Evolutionary conservation across 768 basidiomycete species (phyloP), one percentile per base, ranked within the genome.

Genomic region (Mycena polygramma): DNA sequence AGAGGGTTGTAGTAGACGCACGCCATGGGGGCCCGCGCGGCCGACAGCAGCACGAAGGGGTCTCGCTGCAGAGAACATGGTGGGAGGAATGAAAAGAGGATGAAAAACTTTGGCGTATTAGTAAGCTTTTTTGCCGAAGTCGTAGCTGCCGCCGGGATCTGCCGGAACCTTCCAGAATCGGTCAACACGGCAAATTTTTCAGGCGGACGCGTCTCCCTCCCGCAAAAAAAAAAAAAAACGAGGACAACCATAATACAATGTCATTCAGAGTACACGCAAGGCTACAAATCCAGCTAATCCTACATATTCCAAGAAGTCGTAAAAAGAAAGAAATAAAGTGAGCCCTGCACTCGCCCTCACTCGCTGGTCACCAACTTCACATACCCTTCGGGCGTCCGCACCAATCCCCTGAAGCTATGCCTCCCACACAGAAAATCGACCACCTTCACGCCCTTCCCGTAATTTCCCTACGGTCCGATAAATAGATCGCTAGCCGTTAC

Each of bases 51-150:
- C 79, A 77, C 90, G 90, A 74, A 90, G 78, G 73, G 89, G 89
- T 83, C 89, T 90, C 81, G 69, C 61, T 83, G 84, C 87, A 79
- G 91, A 77, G 84, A 92, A 90, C 93, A 94, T 94, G 83, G 82
- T 89, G 84, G 73, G 78, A 83, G 81, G 83, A 80, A 75, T 78
- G 63, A 57, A 81, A 81, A 83, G 79, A 73, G 73, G 72, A 71
- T 72, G 66, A 76, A 80, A 30, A 86, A 84, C 83, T 83, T 87
- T 87, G 87, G 83, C 24, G 55, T 11, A 75, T 72, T 79, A 78
- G 76, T 81, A 80, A 81, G 80, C 81, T 19, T n/a, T 55, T 20
- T 69, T 70, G 64, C 64, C 69, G 64, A 58, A 30, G 30, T 30
- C 30, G 30, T 6, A 30, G 6, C 3, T 6, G 30, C 6, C 30